Evolutionary conservation across 2,329 filamentous ascomycete species (phyloP), one percentile per base, ranked within the genome.

Genomic region (Amauroascus verrucosus): DNA sequence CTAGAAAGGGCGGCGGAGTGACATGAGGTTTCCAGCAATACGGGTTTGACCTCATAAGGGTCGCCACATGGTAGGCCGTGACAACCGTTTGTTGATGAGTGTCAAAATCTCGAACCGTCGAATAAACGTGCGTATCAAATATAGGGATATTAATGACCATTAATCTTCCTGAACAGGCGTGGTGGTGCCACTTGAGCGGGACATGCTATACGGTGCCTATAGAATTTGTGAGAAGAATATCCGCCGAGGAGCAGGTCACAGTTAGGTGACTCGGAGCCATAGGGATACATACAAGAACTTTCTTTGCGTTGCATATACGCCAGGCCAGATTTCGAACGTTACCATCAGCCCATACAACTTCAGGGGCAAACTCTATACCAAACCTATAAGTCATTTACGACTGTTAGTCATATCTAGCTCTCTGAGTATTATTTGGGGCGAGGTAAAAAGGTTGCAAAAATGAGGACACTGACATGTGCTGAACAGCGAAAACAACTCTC

Each of bases 291-390:
- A 94, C 88, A 72, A 97, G 70, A 59, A 95, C 93, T 71, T 90
- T 88, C 75, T 96, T 96, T 33, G 93, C 93, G 67, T 95, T 95
- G 68, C 86, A 93, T 58, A 98, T 87, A 64, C 93, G 80, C 90
- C 91, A 96, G 5, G 90, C 89, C 58, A 98, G 74, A 65, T 95
- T 95, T 64, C 79, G 82, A 56, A 97, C 86, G 61, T 84, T 94
- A 5, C 93, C 88, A 71, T 98, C 93, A 0, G 90, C 89, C 50
- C 86, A 82, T 30, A 98, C 93, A 0, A 97, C 91, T 43, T 88
- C 88, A 0, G 90, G 85, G 1, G 93, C 88, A 65, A 98, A 90
- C 67, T 98, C 93, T 56, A 98, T 86, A 49, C 90, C 93, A 67
- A 98, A 85, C 77, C 77, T 80, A 37, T 14, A 45, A 13, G 28